Evolutionary conservation across 2,329 filamentous ascomycete genomes (phyloP).

Genomic region (Epichloe bromicola): DNA sequence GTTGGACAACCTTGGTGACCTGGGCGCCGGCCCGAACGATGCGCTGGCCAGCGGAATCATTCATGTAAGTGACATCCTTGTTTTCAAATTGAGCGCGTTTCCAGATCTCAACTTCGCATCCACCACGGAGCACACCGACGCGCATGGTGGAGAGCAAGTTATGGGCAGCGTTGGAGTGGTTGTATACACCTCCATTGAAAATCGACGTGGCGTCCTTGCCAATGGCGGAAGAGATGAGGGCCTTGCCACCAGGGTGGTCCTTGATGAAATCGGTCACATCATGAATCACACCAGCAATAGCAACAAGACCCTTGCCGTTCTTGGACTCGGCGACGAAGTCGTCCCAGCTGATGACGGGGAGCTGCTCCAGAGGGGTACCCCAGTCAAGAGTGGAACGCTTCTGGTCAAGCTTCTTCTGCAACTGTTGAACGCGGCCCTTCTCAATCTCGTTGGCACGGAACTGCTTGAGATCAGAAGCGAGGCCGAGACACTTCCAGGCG

Average conservation of each 20-base stretch:
- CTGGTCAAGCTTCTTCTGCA: slow-evolving; percentile 87
- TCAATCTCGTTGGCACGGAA: slow-evolving; percentile 89
- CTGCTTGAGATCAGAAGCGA: slow-evolving; percentile 79
- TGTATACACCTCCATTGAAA: slow-evolving; percentile 86
- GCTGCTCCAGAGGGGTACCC: slow-evolving; percentile 73
- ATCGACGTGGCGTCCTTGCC: slow-evolving; percentile 83
- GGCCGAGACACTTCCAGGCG: slow-evolving; percentile 69
- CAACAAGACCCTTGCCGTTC: slow-evolving; percentile 61
- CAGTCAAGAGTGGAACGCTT: slow-evolving; percentile 73
- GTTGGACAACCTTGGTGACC: slow-evolving; percentile 69
- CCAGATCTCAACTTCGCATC: slow-evolving; percentile 87
- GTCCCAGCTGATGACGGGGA: slow-evolving; percentile 78
- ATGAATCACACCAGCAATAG: slow-evolving; percentile 74
- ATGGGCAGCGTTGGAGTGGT: slow-evolving; percentile 81
- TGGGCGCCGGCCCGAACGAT: slow-evolving; percentile 80
- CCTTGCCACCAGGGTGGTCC: slow-evolving; percentile 82
- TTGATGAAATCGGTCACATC: slow-evolving; percentile 76
- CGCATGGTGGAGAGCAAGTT: slow-evolving; percentile 82
- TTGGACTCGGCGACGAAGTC: slow-evolving; percentile 69
- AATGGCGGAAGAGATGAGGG: slow-evolving; percentile 68
- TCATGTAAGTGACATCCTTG: slow-evolving; percentile 69
- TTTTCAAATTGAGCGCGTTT: slow-evolving; percentile 75
- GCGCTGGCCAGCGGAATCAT: slow-evolving; percentile 67
- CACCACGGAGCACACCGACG: slow-evolving; percentile 73
- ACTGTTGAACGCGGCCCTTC: slow-evolving; percentile 78